These are phyloP conservation scores for Umbelopsis sp. DNA, from an alignment of 192 early-diverging fungal genomes.

Conservation along the genomic window DNA sequence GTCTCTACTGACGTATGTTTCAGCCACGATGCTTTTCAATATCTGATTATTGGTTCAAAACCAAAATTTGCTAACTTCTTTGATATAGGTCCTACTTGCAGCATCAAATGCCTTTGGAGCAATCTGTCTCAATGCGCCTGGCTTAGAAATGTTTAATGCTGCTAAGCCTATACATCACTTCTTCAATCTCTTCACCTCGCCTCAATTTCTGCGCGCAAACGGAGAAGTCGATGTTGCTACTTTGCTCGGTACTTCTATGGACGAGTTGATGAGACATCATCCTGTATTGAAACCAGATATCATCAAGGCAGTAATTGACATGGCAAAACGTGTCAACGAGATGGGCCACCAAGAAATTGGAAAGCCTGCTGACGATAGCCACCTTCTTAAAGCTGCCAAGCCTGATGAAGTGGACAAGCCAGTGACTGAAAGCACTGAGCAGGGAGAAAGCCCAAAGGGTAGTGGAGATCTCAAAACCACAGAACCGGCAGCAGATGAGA, in stretches of 20 bases:
- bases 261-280: constrained; percentile 97
- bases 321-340: constrained; percentile 68
- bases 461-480: constrained; percentile 3
- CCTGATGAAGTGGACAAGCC: constrained; percentile 48
- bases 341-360: constrained; percentile 53
- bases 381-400: constrained; percentile 47
- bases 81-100: constrained; percentile 58
- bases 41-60: constrained; percentile 15
- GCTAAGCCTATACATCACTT: constrained; percentile 72
- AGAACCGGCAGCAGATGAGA: constrained; percentile 29
- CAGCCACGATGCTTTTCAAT: no score
- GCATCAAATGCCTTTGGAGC: constrained; percentile 95
- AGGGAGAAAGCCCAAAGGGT: background rate
- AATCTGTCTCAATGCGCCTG: constrained; percentile 88
- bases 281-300: constrained; percentile 78
- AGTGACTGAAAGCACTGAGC: constrained; percentile 3
- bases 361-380: constrained; percentile 42
- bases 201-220: constrained; percentile 76
- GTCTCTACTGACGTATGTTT: constrained; percentile 75
- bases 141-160: constrained; percentile 82
- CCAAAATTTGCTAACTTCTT: background rate
- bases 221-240: constrained; percentile 84
- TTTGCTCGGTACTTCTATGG: constrained; percentile 83
- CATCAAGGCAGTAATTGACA: constrained; percentile 66
- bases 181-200: constrained; percentile 75